Conservation (phyloP, 2,329 filamentous ascomycete genomes). For the Penicillium sp. region DNA sequence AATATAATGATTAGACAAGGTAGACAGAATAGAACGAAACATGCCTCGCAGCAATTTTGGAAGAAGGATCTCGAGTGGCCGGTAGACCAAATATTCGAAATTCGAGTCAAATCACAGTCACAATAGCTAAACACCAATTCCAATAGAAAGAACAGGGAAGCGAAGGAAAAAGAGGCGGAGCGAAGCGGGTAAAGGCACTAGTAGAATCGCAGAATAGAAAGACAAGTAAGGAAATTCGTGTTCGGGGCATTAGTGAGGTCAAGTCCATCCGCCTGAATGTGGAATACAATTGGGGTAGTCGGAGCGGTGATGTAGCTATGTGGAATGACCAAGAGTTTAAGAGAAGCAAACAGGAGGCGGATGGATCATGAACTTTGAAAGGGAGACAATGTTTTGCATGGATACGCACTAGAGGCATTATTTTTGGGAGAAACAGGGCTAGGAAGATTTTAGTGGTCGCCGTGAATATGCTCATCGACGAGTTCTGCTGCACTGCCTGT, state of each 20-base stretch:
- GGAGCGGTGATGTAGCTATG: constrained; percentile 3
- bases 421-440: constrained; percentile 1
- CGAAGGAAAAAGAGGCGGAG: neutral
- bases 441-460: constrained; percentile 17
- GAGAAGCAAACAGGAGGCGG: neutral
- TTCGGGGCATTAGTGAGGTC: constrained; percentile 18
- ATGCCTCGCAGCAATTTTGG: constrained; percentile 18
- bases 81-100: too few relatives aligned
- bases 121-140: neutral
- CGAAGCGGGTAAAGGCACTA: neutral
- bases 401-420: constrained; percentile 1
- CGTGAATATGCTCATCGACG: constrained; percentile 40
- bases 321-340: constrained; percentile 1
- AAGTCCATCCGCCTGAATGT: constrained; percentile 18
- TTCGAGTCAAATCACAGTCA: neutral
- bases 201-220: neutral
- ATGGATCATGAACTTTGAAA: neutral
- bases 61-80: too few relatives aligned
- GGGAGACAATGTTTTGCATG: constrained; percentile 1
- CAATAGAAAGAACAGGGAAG: neutral
- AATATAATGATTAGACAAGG: constrained; percentile 9
- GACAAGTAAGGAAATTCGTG: constrained; percentile 31
- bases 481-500: constrained; percentile 51
- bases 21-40: neutral
- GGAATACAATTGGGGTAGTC: constrained; percentile 6